phyloP scores from a whole-genome alignment of 331 rosid genomes.

The Quercus tomentella region DNA sequence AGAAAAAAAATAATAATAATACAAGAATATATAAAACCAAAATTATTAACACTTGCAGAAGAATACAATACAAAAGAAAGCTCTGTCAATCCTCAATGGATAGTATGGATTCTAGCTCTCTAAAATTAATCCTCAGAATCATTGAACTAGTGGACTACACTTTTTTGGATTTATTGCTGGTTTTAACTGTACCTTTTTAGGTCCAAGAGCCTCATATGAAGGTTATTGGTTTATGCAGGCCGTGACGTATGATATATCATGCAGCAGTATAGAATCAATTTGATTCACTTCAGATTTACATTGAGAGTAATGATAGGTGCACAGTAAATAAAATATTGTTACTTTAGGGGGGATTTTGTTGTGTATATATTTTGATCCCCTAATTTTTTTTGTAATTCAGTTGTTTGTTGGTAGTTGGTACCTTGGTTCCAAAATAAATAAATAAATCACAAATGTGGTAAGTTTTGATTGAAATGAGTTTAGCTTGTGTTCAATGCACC shows the following conservation, averaged over 20 bases:
- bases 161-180: conserved; percentile 42
- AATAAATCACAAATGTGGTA: no score
- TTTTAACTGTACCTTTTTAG: conserved; percentile 28
- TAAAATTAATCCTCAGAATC: conserved; percentile 37
- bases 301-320: no score
- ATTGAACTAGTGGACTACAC: conserved; percentile 51
- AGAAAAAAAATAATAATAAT: conserved; percentile 4
- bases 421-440: no score
- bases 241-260: conserved; percentile 3
- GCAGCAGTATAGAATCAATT: conserved; percentile 3
- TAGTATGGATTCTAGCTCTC: conserved; percentile 39
- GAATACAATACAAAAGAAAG: conserved; percentile 31
- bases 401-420: no score
- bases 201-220: conserved; percentile 26
- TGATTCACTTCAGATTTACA: not conserved
- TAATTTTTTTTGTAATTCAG: no score
- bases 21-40: conserved; percentile 45
- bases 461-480: no score
- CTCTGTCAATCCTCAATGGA: conserved; percentile 51
- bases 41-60: conserved; percentile 16
- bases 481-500: no score
- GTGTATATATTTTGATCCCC: no score
- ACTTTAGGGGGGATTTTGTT: no score
- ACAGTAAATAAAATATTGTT: no score
- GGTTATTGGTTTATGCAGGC: conserved; percentile 26